These are phyloP conservation scores for Amanita fuliginea DNA, from an alignment of 768 basidiomycete species.

Conservation along the genomic window DNA sequence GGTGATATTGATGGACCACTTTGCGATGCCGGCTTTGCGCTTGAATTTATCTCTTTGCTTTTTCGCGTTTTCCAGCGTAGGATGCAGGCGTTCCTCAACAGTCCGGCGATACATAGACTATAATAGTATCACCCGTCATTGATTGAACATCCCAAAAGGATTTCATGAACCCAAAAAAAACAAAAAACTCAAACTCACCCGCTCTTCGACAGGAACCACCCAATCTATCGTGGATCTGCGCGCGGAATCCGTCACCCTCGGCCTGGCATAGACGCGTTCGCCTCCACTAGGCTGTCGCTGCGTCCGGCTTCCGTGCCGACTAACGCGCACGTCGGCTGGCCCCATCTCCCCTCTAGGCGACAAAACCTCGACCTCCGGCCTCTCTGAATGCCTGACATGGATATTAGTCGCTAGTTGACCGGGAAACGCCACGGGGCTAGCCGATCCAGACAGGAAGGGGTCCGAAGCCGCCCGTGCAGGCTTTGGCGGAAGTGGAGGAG, in stretches of 20 bases:
- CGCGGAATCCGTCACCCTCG: conserved; percentile 12
- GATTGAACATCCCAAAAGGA: conserved; percentile 17
- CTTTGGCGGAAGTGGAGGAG: background rate
- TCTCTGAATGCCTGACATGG: background rate
- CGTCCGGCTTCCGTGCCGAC: background rate
- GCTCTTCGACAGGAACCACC: conserved; percentile 23
- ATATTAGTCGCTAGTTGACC: background rate
- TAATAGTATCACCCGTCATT: background rate
- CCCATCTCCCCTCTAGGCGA: background rate
- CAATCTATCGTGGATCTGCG: conserved; percentile 25
- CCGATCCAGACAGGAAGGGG: background rate
- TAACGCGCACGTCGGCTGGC: background rate
- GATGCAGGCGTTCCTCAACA: conserved; percentile 39
- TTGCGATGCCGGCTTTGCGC: conserved; percentile 30
- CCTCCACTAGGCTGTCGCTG: too few species aligned
- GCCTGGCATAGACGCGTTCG: conserved; percentile 2
- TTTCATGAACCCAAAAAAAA: too few species aligned
- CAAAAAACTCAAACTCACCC: background rate
- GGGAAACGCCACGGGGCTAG: background rate
- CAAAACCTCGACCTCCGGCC: background rate
- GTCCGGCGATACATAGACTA: conserved; percentile 19
- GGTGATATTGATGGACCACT: conserved; percentile 30
- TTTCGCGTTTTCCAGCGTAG: conserved; percentile 38
- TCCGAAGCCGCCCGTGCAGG: background rate
- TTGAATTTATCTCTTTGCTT: conserved; percentile 36